Evolutionary conservation across 2,329 filamentous ascomycete species (phyloP), one percentile per base, ranked within the genome.

Genomic region (Scytalidium sp.): DNA sequence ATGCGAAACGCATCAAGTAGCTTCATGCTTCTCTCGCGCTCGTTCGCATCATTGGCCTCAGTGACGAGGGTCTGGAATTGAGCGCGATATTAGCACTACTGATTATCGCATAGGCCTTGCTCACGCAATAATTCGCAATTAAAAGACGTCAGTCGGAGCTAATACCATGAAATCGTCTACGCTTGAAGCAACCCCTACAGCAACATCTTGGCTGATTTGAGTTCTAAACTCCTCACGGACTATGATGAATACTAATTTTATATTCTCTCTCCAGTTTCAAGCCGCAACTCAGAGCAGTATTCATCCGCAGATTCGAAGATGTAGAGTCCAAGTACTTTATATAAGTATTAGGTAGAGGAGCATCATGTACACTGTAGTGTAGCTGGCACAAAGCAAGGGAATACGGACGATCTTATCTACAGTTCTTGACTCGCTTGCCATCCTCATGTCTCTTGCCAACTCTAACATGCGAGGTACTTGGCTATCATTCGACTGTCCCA

Each of bases 1-100:
- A 41, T 76, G 61, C 75, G 81, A 67, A 94, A 76, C 55, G 88
- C 89, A 71, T 17, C 13, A 1, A 13, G 13, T 4, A 46, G 45
- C 6, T 25, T 46, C 45, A 46, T 19, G 23, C 29, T 22, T 11
- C 29, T 23, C 22, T 45, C 43, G 19, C 29, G 40, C 3, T 42
- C 20, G 20, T 42, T 42, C 20, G 40, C 40, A 11, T 42, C 40
- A 3, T 42, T 19, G 20, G 40, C 40, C 3, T 42, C 40, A 11
- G 40, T 21, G 25, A 29, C 25, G 13, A 29, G 25, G 13, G 25
- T 29, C 25, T 29, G 13, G 25, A 29, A 13, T 29, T 29, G 13
- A 13, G 13, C 25, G 13, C 13, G 8, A 29, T 13, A 7, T 29
- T 13, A 29, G 7, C 13, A 29, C 8, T 29, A 29, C 13, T 29